Conservation (phyloP, 1,139 yeast species). For the Saccharomyces hybrid region DNA sequence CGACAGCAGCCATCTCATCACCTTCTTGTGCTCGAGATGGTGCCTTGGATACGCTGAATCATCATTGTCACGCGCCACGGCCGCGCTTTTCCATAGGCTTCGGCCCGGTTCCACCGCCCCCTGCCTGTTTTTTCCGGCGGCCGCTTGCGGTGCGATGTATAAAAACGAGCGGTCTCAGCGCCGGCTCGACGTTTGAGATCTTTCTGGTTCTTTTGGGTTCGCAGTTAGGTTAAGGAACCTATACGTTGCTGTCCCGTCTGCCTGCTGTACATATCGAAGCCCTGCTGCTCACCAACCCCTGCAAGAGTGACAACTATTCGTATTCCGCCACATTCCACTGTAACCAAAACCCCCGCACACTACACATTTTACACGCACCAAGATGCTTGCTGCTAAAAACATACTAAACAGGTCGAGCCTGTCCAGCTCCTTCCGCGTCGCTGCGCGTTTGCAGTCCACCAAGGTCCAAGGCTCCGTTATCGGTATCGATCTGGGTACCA, state of each 20-base stretch:
- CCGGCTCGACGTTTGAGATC: neutral
- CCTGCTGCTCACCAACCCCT: neutral
- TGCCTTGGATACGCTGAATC: neutral
- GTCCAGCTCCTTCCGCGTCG: slow-evolving; percentile 19
- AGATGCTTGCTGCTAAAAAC: slow-evolving; percentile 28
- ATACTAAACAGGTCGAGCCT: slow-evolving; percentile 19
- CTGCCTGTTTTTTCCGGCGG: neutral
- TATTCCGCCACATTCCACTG: neutral
- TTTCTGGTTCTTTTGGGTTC: neutral
- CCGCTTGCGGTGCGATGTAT: neutral
- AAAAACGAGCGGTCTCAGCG: neutral
- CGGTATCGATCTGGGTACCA: slow-evolving; percentile 74
- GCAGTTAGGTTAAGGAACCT: neutral
- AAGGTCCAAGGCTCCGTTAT: slow-evolving; percentile 63
- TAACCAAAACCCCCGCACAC: neutral
- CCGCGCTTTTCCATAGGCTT: neutral
- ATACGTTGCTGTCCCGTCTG: neutral
- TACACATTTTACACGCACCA: neutral
- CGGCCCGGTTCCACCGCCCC: slow-evolving; percentile 1
- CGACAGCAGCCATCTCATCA: neutral
- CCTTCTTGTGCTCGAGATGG: neutral
- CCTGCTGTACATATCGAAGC: neutral
- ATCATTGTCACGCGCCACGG: neutral
- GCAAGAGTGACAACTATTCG: neutral
- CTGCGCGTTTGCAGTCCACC: slow-evolving; percentile 40